These are phyloP conservation scores for Babesia bigemina DNA, from an alignment of 169 alveolate genomes.

Conservation along the genomic window DNA sequence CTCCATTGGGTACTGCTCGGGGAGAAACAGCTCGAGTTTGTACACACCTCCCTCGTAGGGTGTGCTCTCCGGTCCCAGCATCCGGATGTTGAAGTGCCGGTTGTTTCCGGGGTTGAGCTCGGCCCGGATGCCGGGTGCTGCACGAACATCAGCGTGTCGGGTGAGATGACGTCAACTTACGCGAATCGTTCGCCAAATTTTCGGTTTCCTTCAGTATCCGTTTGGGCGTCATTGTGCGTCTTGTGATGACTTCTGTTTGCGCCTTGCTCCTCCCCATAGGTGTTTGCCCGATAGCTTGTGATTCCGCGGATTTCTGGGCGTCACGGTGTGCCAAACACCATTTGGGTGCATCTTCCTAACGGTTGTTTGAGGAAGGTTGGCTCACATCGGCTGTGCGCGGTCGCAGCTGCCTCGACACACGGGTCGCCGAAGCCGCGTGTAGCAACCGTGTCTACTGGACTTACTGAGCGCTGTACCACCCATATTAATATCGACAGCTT, in stretches of 20 bases:
- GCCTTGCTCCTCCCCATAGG: conserved; percentile 29
- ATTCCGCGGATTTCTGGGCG: not conserved
- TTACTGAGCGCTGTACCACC: not conserved
- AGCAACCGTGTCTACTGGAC: conserved; percentile 4
- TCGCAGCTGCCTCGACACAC: conserved; percentile 24
- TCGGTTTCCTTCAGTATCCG: conserved; percentile 84
- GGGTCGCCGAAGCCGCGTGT: not conserved
- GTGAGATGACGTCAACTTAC: conserved; percentile 51
- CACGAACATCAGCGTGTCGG: not conserved
- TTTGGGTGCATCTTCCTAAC: not conserved
- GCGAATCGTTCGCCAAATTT: conserved; percentile 84
- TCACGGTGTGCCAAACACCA: not conserved
- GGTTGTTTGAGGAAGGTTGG: conserved; percentile 17
- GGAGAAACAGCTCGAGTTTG: conserved; percentile 92
- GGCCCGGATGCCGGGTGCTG: conserved; percentile 95
- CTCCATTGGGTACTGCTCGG: conserved; percentile 99
- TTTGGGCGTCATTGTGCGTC: conserved; percentile 75
- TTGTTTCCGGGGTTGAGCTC: conserved; percentile 91
- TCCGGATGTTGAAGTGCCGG: conserved; percentile 92
- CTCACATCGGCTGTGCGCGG: not conserved
- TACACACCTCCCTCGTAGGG: conserved; percentile 98
- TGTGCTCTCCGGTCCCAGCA: conserved; percentile 96
- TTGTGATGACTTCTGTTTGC: not conserved
- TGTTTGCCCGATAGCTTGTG: conserved; percentile 24
- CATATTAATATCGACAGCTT: not conserved